phyloP scores from a whole-genome alignment of 1,284 basidiomycete species.

The Malassezia brasiliensis region DNA sequence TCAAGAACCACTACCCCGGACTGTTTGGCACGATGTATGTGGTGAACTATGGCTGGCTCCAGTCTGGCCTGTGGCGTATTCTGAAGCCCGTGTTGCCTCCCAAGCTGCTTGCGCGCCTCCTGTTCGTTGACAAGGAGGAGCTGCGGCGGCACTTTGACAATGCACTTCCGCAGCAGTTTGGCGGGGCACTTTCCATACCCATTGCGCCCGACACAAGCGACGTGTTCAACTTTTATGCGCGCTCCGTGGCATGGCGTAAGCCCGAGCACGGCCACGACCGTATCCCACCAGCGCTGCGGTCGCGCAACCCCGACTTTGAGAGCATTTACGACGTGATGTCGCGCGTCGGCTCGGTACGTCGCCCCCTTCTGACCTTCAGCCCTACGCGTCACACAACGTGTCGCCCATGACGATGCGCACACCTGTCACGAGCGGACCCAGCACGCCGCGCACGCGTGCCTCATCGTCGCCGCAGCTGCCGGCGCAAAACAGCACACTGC shows the following conservation, averaged over 20 bases:
- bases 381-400: not conserved
- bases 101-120: conserved; percentile 60
- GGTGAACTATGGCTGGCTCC: conserved; percentile 71
- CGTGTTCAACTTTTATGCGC: conserved; percentile 24
- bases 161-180: conserved; percentile 50
- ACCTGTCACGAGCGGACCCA: not conserved
- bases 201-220: conserved; percentile 33
- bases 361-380: not conserved
- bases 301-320: conserved; percentile 22
- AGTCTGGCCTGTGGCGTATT: conserved; percentile 66
- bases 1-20: conserved; percentile 45
- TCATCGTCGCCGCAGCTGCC: not conserved
- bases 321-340: conserved; percentile 41
- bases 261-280: conserved; percentile 16
- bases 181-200: conserved; percentile 30
- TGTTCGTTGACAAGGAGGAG: conserved; percentile 61
- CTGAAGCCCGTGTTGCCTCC: conserved; percentile 65
- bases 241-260: conserved; percentile 11
- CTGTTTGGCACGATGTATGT: conserved; percentile 57
- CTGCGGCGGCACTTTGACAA: conserved; percentile 58
- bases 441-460: conserved; percentile 4
- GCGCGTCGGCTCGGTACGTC: conserved; percentile 10
- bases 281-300: conserved; percentile 13
- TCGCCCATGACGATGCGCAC: conserved; percentile 1
- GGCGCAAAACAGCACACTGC: no score